A percentile compares a stretch with the other conserved stretches of the same genome.
Evolutionary conservation across 2,329 filamentous ascomycete species (phyloP).

Genomic region (Phialophora expanda): DNA sequence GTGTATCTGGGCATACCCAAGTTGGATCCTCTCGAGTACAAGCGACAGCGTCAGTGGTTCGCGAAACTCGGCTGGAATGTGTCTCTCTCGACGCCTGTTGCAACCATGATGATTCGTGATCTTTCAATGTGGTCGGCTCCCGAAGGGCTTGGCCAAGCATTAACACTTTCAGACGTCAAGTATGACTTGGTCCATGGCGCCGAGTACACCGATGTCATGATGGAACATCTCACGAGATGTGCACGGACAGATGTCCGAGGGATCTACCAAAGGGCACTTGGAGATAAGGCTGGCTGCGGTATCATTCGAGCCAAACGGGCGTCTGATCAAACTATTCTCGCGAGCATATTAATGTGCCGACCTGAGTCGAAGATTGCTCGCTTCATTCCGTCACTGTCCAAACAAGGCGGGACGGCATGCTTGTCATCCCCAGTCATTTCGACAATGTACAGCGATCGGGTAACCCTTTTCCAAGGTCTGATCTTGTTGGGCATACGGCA

Average conservation of each 20-base stretch:
- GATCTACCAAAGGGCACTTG: constrained; percentile 76
- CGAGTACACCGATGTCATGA: constrained; percentile 74
- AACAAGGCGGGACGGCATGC: constrained; percentile 68
- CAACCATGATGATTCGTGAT: constrained; percentile 75
- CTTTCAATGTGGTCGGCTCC: constrained; percentile 75
- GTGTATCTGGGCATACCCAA: constrained; percentile 84
- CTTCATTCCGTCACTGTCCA: constrained; percentile 69
- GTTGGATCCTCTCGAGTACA: constrained; percentile 65
- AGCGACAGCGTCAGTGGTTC: constrained; percentile 77
- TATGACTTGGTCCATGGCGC: constrained; percentile 84
- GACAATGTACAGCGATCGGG: constrained; percentile 69
- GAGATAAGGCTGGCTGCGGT: constrained; percentile 73
- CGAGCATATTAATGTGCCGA: constrained; percentile 79
- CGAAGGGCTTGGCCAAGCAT: constrained; percentile 74
- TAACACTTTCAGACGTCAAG: constrained; percentile 73
- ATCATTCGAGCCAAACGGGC: constrained; percentile 80
- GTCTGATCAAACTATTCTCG: constrained; percentile 70
- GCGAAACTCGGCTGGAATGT: constrained; percentile 88
- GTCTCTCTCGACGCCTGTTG: constrained; percentile 65
- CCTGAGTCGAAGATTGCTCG: constrained; percentile 70
- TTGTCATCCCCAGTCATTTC: constrained; percentile 81
- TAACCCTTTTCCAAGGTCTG: constrained; percentile 75
- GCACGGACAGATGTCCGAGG: constrained; percentile 78
- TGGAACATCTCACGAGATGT: constrained; percentile 74
- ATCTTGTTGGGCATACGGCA: constrained; percentile 81